Conservation (phyloP, 2,329 filamentous ascomycete species). For the Daldinia sp. region DNA sequence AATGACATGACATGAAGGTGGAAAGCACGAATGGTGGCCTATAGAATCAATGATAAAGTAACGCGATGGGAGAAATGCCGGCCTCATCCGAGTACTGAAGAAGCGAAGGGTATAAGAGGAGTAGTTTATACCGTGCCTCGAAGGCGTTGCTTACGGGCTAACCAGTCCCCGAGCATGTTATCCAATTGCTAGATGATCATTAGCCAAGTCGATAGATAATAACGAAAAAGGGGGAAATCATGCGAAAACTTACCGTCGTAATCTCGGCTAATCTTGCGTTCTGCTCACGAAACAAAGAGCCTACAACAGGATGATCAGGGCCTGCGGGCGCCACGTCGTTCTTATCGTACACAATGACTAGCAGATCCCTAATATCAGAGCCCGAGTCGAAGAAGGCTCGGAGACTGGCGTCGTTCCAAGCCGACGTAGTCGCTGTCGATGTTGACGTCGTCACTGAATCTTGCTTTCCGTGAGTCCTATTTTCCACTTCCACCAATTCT, state of each 20-base stretch:
- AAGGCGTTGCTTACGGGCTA: slow-evolving; percentile 73
- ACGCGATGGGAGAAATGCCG: slow-evolving; percentile 27
- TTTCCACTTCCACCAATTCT: slow-evolving; percentile 62
- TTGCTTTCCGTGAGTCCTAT: slow-evolving; percentile 53
- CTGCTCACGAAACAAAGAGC: slow-evolving; percentile 83
- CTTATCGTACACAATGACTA: slow-evolving; percentile 93
- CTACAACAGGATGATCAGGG: slow-evolving; percentile 85
- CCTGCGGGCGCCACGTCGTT: slow-evolving; percentile 80
- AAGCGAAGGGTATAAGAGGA: slow-evolving; percentile 12
- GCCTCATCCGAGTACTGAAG: slow-evolving; percentile 29
- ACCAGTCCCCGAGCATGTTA: slow-evolving; percentile 83
- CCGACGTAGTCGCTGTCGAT: slow-evolving; percentile 65
- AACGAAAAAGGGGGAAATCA: background rate
- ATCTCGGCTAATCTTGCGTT: slow-evolving; percentile 87
- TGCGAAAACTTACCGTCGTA: slow-evolving; percentile 67
- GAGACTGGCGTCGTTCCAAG: slow-evolving; percentile 88
- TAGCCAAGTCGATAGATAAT: slow-evolving; percentile 1
- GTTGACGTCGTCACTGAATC: slow-evolving; percentile 63
- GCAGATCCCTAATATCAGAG: slow-evolving; percentile 85
- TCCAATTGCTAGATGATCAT: slow-evolving; percentile 72
- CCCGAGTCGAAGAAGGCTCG: slow-evolving; percentile 91
- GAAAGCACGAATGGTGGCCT: slow-evolving; percentile 29
- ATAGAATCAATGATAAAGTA: slow-evolving; percentile 21
- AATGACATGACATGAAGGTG: slow-evolving; percentile 4
- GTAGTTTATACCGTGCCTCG: slow-evolving; percentile 56